Conservation (phyloP, 257 asterid species). For the Nicotiana otophora region DNA sequence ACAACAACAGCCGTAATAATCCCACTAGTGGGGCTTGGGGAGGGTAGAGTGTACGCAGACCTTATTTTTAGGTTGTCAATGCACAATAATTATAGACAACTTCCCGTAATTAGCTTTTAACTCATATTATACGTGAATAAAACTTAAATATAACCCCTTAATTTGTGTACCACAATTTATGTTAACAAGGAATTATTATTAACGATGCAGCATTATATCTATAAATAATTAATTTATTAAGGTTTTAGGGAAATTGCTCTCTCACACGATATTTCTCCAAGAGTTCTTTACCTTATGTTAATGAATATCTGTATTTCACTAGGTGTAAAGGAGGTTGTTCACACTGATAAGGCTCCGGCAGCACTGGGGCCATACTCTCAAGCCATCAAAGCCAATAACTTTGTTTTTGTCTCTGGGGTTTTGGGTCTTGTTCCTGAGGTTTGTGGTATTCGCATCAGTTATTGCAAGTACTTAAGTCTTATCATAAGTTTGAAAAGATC, state of each 20-base stretch:
- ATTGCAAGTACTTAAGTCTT: not conserved
- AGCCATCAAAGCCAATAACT: slow-evolving; percentile 79
- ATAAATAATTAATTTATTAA: too few species aligned
- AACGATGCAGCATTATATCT: not conserved
- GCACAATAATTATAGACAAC: not conserved
- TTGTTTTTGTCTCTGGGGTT: slow-evolving; percentile 77
- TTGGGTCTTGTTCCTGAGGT: slow-evolving; percentile 76
- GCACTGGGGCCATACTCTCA: slow-evolving; percentile 97
- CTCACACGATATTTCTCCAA: not conserved
- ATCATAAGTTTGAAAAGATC: not conserved
- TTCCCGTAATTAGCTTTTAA: not conserved
- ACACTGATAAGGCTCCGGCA: slow-evolving; percentile 87
- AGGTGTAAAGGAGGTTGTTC: slow-evolving; percentile 66
- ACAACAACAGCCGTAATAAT: too few species aligned
- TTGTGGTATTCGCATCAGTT: slow-evolving; percentile 16
- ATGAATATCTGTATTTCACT: not conserved
- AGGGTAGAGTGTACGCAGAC: too few species aligned
- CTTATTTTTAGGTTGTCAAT: not conserved
- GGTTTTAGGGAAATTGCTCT: not conserved
- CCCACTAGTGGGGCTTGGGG: too few species aligned
- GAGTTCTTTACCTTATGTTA: not conserved
- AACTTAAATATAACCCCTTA: not conserved
- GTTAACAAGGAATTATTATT: not conserved
- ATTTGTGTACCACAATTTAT: not conserved
- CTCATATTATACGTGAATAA: too few species aligned